phyloP scores from a whole-genome alignment of 805 yeast genomes.

The Scheffersomyces stipitis region DNA sequence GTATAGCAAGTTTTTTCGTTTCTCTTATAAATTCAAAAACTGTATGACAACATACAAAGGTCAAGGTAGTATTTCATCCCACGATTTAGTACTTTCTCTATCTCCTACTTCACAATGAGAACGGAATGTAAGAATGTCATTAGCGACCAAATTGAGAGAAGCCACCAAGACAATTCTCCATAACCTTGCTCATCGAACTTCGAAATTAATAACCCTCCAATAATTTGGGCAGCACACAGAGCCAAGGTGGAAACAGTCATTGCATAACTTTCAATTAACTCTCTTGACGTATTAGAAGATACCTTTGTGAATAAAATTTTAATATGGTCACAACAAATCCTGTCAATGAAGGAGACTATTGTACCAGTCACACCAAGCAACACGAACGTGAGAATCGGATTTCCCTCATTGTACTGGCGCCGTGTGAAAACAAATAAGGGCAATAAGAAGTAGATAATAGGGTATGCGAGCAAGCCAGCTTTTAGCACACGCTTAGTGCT shows the following conservation, averaged over 20 bases:
- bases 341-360: conserved; percentile 30
- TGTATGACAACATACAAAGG: too few relatives aligned
- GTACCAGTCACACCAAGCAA: conserved; percentile 31
- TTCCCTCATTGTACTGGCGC: conserved; percentile 25
- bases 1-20: too few relatives aligned
- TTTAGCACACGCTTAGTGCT: conserved; percentile 29
- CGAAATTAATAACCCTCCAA: conserved; percentile 35
- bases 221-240: conserved; percentile 31
- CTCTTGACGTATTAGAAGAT: conserved; percentile 31
- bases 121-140: too few relatives aligned
- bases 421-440: conserved; percentile 34
- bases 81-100: too few relatives aligned
- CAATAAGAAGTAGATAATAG: conserved; percentile 28
- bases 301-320: conserved; percentile 36
- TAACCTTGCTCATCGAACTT: conserved; percentile 23
- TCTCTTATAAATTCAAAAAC: too few relatives aligned
- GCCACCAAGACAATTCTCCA: conserved; percentile 38
- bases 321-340: conserved; percentile 37
- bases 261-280: conserved; percentile 33
- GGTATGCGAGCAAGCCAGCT: conserved; percentile 32
- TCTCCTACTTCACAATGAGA: too few relatives aligned
- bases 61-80: too few relatives aligned
- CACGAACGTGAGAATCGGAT: too few relatives aligned
- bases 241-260: conserved; percentile 35
- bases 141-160: too few relatives aligned